Percentiles rank a stretch among this genome's conserved stretches.
phyloP scores from a whole-genome alignment of 495 filamentous ascomycete genomes.

The Penicillium nucicola region DNA sequence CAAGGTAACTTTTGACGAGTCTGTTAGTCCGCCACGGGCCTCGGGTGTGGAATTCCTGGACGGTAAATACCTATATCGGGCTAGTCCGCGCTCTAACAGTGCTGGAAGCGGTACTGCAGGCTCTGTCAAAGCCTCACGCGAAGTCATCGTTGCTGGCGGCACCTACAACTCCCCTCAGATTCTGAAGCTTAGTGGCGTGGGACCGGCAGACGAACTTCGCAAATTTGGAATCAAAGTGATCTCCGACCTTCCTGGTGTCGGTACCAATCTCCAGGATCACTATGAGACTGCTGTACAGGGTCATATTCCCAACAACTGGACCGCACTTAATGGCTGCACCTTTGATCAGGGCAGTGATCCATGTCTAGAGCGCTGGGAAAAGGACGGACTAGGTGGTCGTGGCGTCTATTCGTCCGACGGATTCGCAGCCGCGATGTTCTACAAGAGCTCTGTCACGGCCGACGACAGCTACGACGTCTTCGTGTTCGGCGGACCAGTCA shows the following conservation, averaged over 20 bases:
- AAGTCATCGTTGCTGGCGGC: slow-evolving; percentile 60
- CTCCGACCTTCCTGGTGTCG: slow-evolving; percentile 58
- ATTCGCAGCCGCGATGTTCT: slow-evolving; percentile 43
- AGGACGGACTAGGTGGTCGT: slow-evolving; percentile 28
- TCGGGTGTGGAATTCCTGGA: slow-evolving; percentile 62
- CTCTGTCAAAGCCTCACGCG: slow-evolving; percentile 46
- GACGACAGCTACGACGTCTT: slow-evolving; percentile 47
- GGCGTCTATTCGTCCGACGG: slow-evolving; percentile 51
- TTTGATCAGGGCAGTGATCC: slow-evolving; percentile 28
- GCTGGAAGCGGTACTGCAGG: slow-evolving; percentile 38
- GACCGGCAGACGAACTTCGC: slow-evolving; percentile 48
- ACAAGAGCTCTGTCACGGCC: slow-evolving; percentile 38
- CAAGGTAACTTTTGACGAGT: slow-evolving; percentile 52
- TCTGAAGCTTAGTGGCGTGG: slow-evolving; percentile 63
- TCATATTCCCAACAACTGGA: slow-evolving; percentile 39
- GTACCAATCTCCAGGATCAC: slow-evolving; percentile 65
- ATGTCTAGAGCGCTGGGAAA: slow-evolving; percentile 47
- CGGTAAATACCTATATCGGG: slow-evolving; percentile 57
- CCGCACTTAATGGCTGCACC: slow-evolving; percentile 23
- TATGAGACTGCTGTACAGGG: slow-evolving; percentile 53
- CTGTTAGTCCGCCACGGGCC: slow-evolving; percentile 44
- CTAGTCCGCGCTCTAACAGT: slow-evolving; percentile 40
- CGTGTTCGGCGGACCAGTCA: slow-evolving; percentile 49
- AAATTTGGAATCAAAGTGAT: slow-evolving; percentile 50
- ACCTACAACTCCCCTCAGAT: slow-evolving; percentile 61